Percentiles rank a stretch among this genome's conserved stretches.
Evolutionary conservation across 2,329 filamentous ascomycete genomes (phyloP).

Genomic region (Talaromyces sp.): DNA sequence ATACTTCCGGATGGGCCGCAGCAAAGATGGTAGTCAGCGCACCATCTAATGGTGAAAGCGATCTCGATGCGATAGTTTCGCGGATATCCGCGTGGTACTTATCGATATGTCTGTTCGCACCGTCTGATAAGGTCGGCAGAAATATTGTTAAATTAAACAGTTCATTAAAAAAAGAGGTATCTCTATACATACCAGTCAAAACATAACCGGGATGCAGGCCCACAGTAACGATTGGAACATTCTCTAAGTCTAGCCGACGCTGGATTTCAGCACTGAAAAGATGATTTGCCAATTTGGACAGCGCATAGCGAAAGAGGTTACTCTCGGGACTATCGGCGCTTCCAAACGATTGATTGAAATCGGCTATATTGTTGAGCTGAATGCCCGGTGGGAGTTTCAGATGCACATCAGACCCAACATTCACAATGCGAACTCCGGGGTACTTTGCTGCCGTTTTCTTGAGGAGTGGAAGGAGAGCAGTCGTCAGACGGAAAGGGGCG

Average conservation of each 20-base stretch:
- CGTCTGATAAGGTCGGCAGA: not conserved
- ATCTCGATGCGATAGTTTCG: not conserved
- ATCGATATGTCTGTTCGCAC: conserved; percentile 7
- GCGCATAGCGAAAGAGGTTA: conserved; percentile 14
- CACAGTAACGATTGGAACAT: conserved; percentile 9
- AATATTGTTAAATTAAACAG: not conserved
- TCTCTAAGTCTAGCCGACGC: conserved; percentile 10
- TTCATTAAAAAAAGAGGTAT: not conserved
- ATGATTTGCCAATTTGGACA: conserved; percentile 20
- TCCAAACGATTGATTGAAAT: conserved; percentile 14
- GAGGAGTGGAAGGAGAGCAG: conserved; percentile 13
- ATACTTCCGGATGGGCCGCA: conserved; percentile 13
- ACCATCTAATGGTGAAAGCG: conserved; percentile 10
- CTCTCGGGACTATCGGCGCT: conserved; percentile 8
- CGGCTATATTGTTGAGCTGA: conserved; percentile 10
- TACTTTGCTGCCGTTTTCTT: conserved; percentile 13
- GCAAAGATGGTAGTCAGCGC: conserved; percentile 11
- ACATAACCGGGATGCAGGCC: conserved; percentile 12
- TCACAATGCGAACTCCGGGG: conserved; percentile 11
- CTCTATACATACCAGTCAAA: conserved; percentile 10
- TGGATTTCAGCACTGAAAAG: conserved; percentile 18
- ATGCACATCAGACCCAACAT: conserved; percentile 11
- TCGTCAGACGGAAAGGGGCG: conserved; percentile 12
- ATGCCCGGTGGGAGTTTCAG: conserved; percentile 8
- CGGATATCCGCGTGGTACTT: conserved; percentile 12